Conservation (phyloP, 2,329 filamentous ascomycete genomes). For the Bimuria novae-zelandiae region DNA sequence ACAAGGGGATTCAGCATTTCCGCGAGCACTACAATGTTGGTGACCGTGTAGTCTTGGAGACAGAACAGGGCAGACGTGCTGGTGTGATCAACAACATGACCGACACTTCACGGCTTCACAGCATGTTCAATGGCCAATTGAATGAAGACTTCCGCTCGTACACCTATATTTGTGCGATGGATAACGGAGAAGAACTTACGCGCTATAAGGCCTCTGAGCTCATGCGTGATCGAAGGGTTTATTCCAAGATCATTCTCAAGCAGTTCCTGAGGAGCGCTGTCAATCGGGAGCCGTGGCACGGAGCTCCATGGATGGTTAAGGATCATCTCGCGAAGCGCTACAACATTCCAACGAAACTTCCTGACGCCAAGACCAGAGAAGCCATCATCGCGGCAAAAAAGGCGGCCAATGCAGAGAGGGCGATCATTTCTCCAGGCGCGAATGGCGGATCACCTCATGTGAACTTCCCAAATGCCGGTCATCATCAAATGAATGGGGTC, state of each 20-base stretch:
- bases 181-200: slow-evolving; percentile 54
- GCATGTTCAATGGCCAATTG: slow-evolving; percentile 31
- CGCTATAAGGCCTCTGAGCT: slow-evolving; percentile 62
- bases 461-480: slow-evolving; percentile 23
- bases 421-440: slow-evolving; percentile 63
- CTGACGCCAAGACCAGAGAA: slow-evolving; percentile 50
- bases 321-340: slow-evolving; percentile 80
- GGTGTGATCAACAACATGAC: slow-evolving; percentile 39
- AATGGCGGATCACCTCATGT: slow-evolving; percentile 34
- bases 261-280: slow-evolving; percentile 96
- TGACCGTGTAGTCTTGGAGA: slow-evolving; percentile 41
- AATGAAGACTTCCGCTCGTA: slow-evolving; percentile 38
- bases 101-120: slow-evolving; percentile 36
- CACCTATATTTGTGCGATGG: slow-evolving; percentile 40
- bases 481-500: slow-evolving; percentile 28
- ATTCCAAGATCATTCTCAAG: slow-evolving; percentile 91
- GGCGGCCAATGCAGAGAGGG: slow-evolving; percentile 73
- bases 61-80: slow-evolving; percentile 32
- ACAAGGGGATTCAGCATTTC: slow-evolving; percentile 33
- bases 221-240: slow-evolving; percentile 83
- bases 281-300: slow-evolving; percentile 88
- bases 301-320: slow-evolving; percentile 96
- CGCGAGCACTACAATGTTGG: slow-evolving; percentile 40
- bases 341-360: slow-evolving; percentile 85
- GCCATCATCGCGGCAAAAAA: slow-evolving; percentile 59